Conservation (phyloP, 2,329 filamentous ascomycete species). For the Nemania diffusa region DNA sequence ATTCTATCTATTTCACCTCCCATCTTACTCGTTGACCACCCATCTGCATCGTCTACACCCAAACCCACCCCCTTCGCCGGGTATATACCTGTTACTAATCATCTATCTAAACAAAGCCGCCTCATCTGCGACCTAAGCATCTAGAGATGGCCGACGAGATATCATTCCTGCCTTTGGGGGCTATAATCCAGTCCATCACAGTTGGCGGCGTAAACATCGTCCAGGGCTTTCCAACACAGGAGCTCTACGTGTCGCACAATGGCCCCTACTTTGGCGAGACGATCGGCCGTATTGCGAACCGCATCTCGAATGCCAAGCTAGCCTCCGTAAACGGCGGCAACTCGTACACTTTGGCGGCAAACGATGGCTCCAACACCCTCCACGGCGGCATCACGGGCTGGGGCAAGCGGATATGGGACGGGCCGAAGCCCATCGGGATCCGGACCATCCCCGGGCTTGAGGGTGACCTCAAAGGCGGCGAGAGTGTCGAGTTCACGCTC, state of each 20-base stretch:
- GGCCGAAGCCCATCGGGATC: slow-evolving; percentile 70
- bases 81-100: neutral
- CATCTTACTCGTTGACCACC: neutral
- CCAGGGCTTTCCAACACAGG: slow-evolving; percentile 80
- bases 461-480: slow-evolving; percentile 65
- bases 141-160: slow-evolving; percentile 55
- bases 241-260: slow-evolving; percentile 81
- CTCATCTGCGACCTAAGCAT: neutral
- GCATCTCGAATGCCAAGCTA: slow-evolving; percentile 78
- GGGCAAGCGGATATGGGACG: slow-evolving; percentile 82
- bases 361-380: slow-evolving; percentile 80
- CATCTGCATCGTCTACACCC: neutral
- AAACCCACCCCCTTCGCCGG: neutral
- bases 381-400: slow-evolving; percentile 81
- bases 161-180: slow-evolving; percentile 78
- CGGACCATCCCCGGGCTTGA: slow-evolving; percentile 62
- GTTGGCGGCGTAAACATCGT: slow-evolving; percentile 87
- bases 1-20: neutral
- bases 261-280: slow-evolving; percentile 89
- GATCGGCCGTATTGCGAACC: slow-evolving; percentile 87
- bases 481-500: slow-evolving; percentile 73
- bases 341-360: slow-evolving; percentile 75
- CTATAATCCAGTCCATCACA: slow-evolving; percentile 82
- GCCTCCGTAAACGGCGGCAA: slow-evolving; percentile 74
- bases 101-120: neutral